Evolutionary conservation across 768 basidiomycete genomes (phyloP), one percentile per base, ranked within the genome.

Genomic region (Boletus vinaceobasis): DNA sequence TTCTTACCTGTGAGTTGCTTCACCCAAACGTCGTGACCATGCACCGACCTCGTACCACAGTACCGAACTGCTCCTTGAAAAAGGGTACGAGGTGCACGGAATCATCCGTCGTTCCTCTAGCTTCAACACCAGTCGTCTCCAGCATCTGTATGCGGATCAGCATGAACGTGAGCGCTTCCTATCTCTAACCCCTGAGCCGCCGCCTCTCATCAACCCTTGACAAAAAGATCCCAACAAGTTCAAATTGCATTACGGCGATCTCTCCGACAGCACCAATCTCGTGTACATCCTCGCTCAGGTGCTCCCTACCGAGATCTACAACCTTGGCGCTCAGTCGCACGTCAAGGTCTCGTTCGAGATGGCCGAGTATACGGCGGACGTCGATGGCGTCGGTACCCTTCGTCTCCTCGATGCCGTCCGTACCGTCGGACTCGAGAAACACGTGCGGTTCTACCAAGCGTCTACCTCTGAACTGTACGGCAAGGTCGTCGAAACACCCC

Each of bases 281-380:
- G 95, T 97, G 43, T 94, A 94, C 74, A 88, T 98, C 76, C 87
- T 98, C 70, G 88, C 96, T 4, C 86, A 92, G 64, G 93, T 97
- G 52, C 90, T 90, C 71, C 95, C 95, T 2, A 87, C 93, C 21
- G 96, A 98, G 74, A 87, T 98, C 57, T 98, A 97, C 83, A 98
- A 98, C 73, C 87, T 98, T 49, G 95, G 93, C 43, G 95, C 95
- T 15, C 95, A 98, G 72, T 93, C 91, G 39, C 95, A 98, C 76
- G 95, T 98, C 78, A 98, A 98, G 73, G 95, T 98, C 60, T 97
- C 94, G 27, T 98, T 98, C 72, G 96, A 98, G 73, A 96, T 98
- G 93, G 92, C 95, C 26, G 95, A 98, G 74, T 98, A 98, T 76
- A 98, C 96, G 0, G 94, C 91, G 47, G 96, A 98, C 66, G 95